Evolutionary conservation across 805 yeast species (phyloP), one percentile per base, ranked within the genome.

Genomic region (Pichia insulana): DNA sequence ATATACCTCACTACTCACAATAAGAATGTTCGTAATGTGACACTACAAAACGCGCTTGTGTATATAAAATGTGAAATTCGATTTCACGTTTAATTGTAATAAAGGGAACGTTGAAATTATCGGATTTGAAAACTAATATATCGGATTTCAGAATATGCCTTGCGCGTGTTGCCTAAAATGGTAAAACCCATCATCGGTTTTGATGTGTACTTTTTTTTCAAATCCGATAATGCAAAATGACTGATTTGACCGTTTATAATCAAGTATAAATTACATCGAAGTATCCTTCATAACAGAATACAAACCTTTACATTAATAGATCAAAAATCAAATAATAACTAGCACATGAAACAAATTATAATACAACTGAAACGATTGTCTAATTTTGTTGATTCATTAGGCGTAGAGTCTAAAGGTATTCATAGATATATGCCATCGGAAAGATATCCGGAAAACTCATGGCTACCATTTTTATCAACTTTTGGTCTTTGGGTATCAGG

Each of bases 401-500:
- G 79, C 2, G 84, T 84, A 3, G 96, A 87, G 58, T 64, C 78
- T 4, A 69, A 88, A 46, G 96, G 96, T 41, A 80, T 87, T 37
- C 88, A 83, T 48, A 68, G 95, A 46, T 76, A 83, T 27, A 63
- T 72, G 33, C 83, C 92, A 0, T 68, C 78, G 47, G 84, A 82
- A 39, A 51, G 67, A 31, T 43, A 54, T 26, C 37, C 44, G 1
- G 34, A 38, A 9, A 46, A 53, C 13, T 28, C 52, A 5, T 25
- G 17, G 8, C 42, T 42, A 16, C 43, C 55, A 0, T 42, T 56
- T 7, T 30, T 71, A 5, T 65, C 71, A 13, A 85, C 84, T 15
- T 59, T 72, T 11, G 88, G 92, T 2, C 69, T 86, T 35, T 87
- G 96, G 96, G 55, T 84, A 13, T 78, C 89, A 33, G 95, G 90